These are phyloP conservation scores for Chernovozyma aurita DNA, from an alignment of 1,139 yeast species.

Conservation along the genomic window DNA sequence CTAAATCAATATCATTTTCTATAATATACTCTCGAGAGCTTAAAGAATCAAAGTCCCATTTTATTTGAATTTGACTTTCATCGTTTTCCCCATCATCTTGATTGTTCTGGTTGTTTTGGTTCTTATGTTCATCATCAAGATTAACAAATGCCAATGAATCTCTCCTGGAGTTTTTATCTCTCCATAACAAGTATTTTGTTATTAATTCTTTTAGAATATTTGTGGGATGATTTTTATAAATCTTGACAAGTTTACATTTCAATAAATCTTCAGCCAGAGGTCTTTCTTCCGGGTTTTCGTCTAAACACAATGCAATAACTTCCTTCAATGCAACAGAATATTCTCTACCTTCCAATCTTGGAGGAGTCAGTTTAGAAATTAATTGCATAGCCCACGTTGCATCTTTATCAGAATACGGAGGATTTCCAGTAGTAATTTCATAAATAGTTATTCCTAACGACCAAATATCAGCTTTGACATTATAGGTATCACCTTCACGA, in stretches of 20 bases:
- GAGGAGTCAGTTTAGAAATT: conserved; percentile 90
- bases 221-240: conserved; percentile 58
- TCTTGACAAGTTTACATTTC: conserved; percentile 67
- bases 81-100: conserved; percentile 9
- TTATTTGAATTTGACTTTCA: conserved; percentile 52
- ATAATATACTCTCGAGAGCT: conserved; percentile 68
- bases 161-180: conserved; percentile 53
- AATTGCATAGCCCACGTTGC: conserved; percentile 93
- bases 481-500: conserved; percentile 84
- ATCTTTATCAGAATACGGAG: conserved; percentile 95
- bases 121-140: conserved; percentile 25
- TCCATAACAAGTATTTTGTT: conserved; percentile 76
- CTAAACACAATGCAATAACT: conserved; percentile 84
- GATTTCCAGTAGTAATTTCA: conserved; percentile 95
- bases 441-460: conserved; percentile 89
- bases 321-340: conserved; percentile 77
- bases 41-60: conserved; percentile 84
- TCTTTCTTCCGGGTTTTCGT: conserved; percentile 88
- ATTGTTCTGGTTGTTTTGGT: not conserved
- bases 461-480: conserved; percentile 89
- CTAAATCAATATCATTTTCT: conserved; percentile 57
- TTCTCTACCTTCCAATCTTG: conserved; percentile 86
- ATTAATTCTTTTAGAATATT: conserved; percentile 67
- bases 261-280: conserved; percentile 81
- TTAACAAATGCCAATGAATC: conserved; percentile 40